Conservation (phyloP, 352 stramenopile species). For the Pythium diclinum region DNA sequence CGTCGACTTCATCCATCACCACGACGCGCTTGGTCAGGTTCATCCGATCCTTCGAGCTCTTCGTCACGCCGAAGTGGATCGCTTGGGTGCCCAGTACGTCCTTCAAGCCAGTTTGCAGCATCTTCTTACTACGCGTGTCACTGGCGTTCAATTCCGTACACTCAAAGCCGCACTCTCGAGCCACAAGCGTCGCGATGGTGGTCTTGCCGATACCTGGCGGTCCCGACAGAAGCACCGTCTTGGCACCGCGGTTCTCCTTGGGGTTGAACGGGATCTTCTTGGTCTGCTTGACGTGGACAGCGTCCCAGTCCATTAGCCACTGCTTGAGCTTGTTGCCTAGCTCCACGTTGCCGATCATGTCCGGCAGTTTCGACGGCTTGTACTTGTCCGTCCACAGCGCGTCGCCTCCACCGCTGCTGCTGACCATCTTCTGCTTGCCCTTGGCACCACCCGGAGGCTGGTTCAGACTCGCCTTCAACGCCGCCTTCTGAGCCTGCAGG, state of each 20-base stretch:
- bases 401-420: constrained; percentile 31
- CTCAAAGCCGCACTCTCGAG: constrained; percentile 90
- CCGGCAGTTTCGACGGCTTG: constrained; percentile 85
- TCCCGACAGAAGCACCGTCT: constrained; percentile 95
- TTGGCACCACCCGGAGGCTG: constrained; percentile 35
- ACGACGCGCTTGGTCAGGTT: constrained; percentile 88
- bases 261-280: constrained; percentile 79
- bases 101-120: constrained; percentile 87
- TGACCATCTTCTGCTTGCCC: constrained; percentile 52
- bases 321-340: constrained; percentile 82
- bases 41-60: constrained; percentile 47
- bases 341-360: constrained; percentile 95
- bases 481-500: constrained; percentile 56
- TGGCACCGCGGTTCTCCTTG: constrained; percentile 90
- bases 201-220: constrained; percentile 97
- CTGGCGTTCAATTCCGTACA: constrained; percentile 97
- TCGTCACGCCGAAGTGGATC: constrained; percentile 70
- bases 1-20: constrained; percentile 99
- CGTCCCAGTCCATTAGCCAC: constrained; percentile 85
- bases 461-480: constrained; percentile 49
- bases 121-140: constrained; percentile 97
- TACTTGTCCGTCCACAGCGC: constrained; percentile 97
- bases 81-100: constrained; percentile 93
- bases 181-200: constrained; percentile 93
- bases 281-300: constrained; percentile 76